phyloP scores from a whole-genome alignment of 345 rosid species.

The Acer saccharum region DNA sequence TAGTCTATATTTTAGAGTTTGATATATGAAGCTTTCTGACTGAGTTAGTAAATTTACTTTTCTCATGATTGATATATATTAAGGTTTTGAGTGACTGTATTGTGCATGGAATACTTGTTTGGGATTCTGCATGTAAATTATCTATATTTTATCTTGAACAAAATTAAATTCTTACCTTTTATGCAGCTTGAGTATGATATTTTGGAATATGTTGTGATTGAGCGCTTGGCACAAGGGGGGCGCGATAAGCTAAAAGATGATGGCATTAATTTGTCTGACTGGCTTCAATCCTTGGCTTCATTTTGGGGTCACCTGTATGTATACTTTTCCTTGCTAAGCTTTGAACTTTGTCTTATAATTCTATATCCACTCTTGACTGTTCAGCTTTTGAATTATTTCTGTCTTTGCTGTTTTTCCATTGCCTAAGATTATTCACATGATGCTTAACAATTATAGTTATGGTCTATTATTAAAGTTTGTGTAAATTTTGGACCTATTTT shows the following conservation, averaged over 20 bases:
- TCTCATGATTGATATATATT: neutral
- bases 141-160: slow-evolving; percentile 16
- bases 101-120: neutral
- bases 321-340: slow-evolving; percentile 32
- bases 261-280: slow-evolving; percentile 96
- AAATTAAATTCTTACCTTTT: slow-evolving; percentile 20
- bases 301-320: slow-evolving; percentile 99
- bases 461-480: neutral
- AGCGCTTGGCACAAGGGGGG: slow-evolving; percentile 90
- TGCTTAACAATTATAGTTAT: neutral
- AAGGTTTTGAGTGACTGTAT: neutral
- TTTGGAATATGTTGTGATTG: slow-evolving; percentile 97
- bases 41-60: neutral
- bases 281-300: slow-evolving; percentile 99
- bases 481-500: neutral
- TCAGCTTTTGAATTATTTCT: neutral
- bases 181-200: slow-evolving; percentile 96
- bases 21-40: neutral
- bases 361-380: neutral
- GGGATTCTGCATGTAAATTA: neutral
- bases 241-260: slow-evolving; percentile 98
- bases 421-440: neutral
- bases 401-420: neutral
- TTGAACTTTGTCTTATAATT: slow-evolving; percentile 1
- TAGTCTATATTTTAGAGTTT: neutral